Conservation (phyloP, 768 basidiomycete genomes). For the Rhodocollybia butyracea region DNA sequence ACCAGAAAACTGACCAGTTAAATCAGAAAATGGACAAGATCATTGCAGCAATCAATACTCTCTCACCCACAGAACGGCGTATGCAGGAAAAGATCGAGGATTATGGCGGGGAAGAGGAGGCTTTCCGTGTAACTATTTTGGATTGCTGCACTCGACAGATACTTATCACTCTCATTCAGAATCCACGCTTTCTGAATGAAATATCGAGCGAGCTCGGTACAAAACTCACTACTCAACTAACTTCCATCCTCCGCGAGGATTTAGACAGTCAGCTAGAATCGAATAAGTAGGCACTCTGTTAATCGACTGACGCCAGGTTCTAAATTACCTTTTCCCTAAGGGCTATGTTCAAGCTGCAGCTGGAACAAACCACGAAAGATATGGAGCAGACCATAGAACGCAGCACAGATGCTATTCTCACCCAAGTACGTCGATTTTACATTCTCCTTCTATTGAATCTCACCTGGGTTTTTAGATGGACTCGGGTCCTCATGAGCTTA, state of each 20-base stretch:
- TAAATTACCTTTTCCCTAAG: constrained; percentile 2
- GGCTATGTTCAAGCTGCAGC: constrained; percentile 15
- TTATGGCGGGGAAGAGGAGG: constrained; percentile 8
- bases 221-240: constrained; percentile 8
- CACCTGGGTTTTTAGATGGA: constrained; percentile 12
- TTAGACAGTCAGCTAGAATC: constrained; percentile 4
- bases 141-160: no score
- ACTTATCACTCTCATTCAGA: neutral
- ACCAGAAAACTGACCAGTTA: constrained; percentile 1
- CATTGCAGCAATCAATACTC: neutral
- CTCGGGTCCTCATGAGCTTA: constrained; percentile 21
- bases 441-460: neutral
- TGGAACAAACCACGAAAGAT: constrained; percentile 12
- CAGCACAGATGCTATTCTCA: constrained; percentile 13
- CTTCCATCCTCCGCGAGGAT: constrained; percentile 7
- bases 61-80: neutral
- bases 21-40: neutral
- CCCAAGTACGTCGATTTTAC: constrained; percentile 5
- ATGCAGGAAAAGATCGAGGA: constrained; percentile 2
- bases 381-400: constrained; percentile 14
- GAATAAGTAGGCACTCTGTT: constrained; percentile 9
- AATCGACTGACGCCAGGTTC: neutral
- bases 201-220: constrained; percentile 4
- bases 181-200: constrained; percentile 3
- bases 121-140: constrained; percentile 3